Evolutionary conservation across 164 flowering plant genomes (phyloP).

Genomic region (Umbellularia californica): DNA sequence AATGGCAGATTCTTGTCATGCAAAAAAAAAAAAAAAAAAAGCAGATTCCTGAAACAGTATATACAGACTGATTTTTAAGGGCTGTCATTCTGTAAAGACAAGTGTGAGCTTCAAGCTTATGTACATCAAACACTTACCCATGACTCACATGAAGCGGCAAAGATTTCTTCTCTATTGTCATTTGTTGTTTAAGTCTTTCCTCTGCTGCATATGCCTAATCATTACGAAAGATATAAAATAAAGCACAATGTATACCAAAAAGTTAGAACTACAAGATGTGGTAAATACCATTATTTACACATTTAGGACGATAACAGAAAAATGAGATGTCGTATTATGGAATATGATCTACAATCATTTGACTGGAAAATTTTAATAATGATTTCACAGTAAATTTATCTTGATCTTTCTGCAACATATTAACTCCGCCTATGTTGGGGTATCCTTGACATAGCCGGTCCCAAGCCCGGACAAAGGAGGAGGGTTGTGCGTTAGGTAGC

Average conservation of each 20-base stretch:
- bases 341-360: background rate
- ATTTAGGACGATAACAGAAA: background rate
- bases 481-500: too few relatives aligned
- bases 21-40: background rate
- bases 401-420: background rate
- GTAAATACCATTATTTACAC: too few relatives aligned
- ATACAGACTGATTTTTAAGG: background rate
- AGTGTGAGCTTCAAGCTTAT: background rate
- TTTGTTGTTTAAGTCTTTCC: conserved; percentile 70
- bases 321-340: background rate
- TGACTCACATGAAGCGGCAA: conserved; percentile 72
- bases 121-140: conserved; percentile 43
- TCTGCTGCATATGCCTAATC: conserved; percentile 64
- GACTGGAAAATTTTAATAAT: background rate
- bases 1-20: background rate
- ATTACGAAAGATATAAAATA: conserved; percentile 3
- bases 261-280: background rate
- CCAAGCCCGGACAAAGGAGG: too few relatives aligned
- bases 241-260: background rate
- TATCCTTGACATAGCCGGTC: too few relatives aligned
- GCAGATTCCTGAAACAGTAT: background rate
- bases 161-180: conserved; percentile 45
- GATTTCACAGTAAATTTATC: background rate
- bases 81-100: background rate
- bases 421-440: too few relatives aligned